These are phyloP conservation scores for Hanseniaspora pseudoguilliermondii DNA, from an alignment of 805 yeast species.

Conservation along the genomic window DNA sequence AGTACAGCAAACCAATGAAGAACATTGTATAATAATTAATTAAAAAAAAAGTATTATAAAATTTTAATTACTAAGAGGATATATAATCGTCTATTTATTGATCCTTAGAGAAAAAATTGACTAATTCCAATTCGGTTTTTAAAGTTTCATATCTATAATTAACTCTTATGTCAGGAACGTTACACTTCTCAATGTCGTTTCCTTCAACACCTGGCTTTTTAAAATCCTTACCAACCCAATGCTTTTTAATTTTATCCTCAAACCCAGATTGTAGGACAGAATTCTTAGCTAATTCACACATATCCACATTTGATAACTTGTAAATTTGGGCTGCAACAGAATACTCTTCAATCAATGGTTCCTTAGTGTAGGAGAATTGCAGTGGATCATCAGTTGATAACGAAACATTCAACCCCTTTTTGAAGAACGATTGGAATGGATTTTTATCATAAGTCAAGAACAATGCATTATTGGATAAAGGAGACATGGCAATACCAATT, in stretches of 20 bases:
- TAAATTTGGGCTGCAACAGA: slow-evolving; percentile 97
- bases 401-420: slow-evolving; percentile 86
- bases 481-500: slow-evolving; percentile 96
- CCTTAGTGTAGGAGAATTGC: slow-evolving; percentile 93
- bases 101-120: slow-evolving; percentile 39
- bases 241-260: slow-evolving; percentile 72
- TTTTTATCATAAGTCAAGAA: slow-evolving; percentile 93
- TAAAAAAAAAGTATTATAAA: background rate
- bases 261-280: slow-evolving; percentile 91
- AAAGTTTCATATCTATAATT: slow-evolving; percentile 76
- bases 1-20: background rate
- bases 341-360: slow-evolving; percentile 93
- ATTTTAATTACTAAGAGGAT: background rate
- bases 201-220: slow-evolving; percentile 54
- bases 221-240: slow-evolving; percentile 76
- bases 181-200: slow-evolving; percentile 83
- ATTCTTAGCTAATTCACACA: slow-evolving; percentile 91
- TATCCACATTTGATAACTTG: slow-evolving; percentile 84
- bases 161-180: slow-evolving; percentile 82
- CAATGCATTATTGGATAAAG: slow-evolving; percentile 88
- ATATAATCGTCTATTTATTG: slow-evolving; percentile 13
- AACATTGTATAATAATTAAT: background rate
- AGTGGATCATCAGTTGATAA: slow-evolving; percentile 95
- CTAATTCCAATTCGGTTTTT: slow-evolving; percentile 54
- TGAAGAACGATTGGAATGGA: slow-evolving; percentile 84